These are phyloP conservation scores for Davidsoniella australis DNA, from an alignment of 2,329 filamentous ascomycete genomes.

Conservation along the genomic window DNA sequence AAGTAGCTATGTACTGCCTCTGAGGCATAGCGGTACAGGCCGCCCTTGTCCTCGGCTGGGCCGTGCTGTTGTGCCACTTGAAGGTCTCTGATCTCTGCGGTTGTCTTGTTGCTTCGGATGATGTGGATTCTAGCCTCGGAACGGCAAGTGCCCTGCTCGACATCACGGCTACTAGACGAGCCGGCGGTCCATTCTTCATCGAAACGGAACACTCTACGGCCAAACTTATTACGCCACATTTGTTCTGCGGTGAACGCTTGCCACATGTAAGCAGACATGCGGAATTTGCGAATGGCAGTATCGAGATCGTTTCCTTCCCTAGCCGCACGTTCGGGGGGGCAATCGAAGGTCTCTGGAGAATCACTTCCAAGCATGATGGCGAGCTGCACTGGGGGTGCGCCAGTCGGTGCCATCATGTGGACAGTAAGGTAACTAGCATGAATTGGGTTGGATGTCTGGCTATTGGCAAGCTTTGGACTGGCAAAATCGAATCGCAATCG, in stretches of 20 bases:
- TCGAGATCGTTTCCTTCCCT: conserved; percentile 71
- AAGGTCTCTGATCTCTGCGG: conserved; percentile 65
- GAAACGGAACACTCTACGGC: conserved; percentile 71
- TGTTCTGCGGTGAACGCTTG: conserved; percentile 94
- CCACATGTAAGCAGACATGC: conserved; percentile 92
- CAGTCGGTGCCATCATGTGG: conserved; percentile 69
- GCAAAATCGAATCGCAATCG: conserved; percentile 73
- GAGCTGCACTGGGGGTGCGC: conserved; percentile 70
- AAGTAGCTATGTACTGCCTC: conserved; percentile 69
- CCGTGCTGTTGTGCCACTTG: conserved; percentile 63
- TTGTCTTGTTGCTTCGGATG: conserved; percentile 65
- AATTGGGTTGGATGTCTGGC: conserved; percentile 45
- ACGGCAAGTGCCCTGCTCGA: conserved; percentile 54
- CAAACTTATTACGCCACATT: conserved; percentile 80
- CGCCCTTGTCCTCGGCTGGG: conserved; percentile 50
- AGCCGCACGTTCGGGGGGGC: conserved; percentile 55
- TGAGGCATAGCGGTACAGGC: conserved; percentile 59
- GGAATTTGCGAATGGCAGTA: conserved; percentile 71
- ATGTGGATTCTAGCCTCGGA: conserved; percentile 85
- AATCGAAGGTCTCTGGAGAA: conserved; percentile 72
- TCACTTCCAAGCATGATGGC: conserved; percentile 79
- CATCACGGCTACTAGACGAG: conserved; percentile 60
- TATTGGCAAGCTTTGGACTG: conserved; percentile 62
- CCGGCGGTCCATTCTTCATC: conserved; percentile 91
- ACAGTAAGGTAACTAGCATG: conserved; percentile 69